Conservation (phyloP, 441 rosid genomes). For the Hura crepitans region DNA sequence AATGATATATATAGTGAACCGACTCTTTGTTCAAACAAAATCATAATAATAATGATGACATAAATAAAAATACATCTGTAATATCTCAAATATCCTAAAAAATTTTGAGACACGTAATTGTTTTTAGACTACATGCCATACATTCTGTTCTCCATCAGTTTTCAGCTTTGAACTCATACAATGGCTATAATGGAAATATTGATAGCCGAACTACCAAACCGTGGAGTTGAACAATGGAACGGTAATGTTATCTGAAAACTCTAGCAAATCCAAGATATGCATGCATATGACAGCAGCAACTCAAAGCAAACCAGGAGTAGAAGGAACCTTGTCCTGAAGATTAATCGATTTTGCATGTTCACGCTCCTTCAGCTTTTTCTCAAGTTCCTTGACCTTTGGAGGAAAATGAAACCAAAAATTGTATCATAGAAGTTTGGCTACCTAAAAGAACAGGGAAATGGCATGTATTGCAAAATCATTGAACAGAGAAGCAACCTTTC, state of each 20-base stretch:
- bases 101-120: neutral
- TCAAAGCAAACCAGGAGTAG: neutral
- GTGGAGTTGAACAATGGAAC: neutral
- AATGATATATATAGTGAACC: neutral
- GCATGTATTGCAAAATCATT: neutral
- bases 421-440: neutral
- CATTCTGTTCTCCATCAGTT: too few relatives aligned
- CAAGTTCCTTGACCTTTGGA: constrained; percentile 32
- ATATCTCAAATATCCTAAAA: neutral
- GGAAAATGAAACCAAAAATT: constrained; percentile 7
- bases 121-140: neutral
- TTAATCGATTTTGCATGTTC: constrained; percentile 23
- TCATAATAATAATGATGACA: too few relatives aligned
- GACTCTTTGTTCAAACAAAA: neutral
- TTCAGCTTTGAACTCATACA: neutral
- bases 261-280: neutral
- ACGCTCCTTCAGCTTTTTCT: constrained; percentile 31
- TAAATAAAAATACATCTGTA: too few relatives aligned
- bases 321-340: constrained; percentile 31
- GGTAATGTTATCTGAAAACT: neutral
- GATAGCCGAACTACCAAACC: neutral
- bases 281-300: neutral
- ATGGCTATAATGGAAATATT: neutral
- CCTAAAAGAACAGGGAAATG: neutral
- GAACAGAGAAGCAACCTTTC: constrained; percentile 42